A percentile compares a stretch with the other conserved stretches of the same genome.
Conservation (phyloP, 148 eudicot genomes). For the Heliamphora exappendiculata region DNA sequence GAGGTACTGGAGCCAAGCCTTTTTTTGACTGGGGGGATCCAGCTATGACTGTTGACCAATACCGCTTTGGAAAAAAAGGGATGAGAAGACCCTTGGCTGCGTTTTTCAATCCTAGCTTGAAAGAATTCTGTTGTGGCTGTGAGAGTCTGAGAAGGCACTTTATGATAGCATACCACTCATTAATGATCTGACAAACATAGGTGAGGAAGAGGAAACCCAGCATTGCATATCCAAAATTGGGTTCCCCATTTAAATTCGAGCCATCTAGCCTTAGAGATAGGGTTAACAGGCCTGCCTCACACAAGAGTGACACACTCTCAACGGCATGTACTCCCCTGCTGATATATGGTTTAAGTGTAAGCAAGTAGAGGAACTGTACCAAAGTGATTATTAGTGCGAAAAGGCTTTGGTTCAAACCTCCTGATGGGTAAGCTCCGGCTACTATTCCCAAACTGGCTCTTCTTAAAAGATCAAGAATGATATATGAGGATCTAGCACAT, state of each 20-base stretch:
- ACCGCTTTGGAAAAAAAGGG: conserved; percentile 11
- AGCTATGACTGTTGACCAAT: not conserved
- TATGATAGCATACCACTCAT: conserved; percentile 11
- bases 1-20: not conserved
- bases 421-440: conserved; percentile 15
- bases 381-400: conserved; percentile 12
- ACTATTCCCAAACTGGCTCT: conserved; percentile 13
- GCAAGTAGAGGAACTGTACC: conserved; percentile 11
- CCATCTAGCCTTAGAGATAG: conserved; percentile 1
- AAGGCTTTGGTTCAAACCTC: conserved; percentile 16
- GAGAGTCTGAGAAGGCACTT: conserved; percentile 10
- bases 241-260: conserved; percentile 2
- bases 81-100: conserved; percentile 14
- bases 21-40: not conserved
- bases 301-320: conserved; percentile 16
- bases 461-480: conserved; percentile 11
- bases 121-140: conserved; percentile 5
- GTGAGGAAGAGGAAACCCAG: conserved; percentile 14
- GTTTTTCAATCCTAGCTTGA: conserved; percentile 17
- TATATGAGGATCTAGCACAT: conserved; percentile 13
- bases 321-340: conserved; percentile 9
- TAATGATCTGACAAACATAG: conserved; percentile 10
- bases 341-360: conserved; percentile 14
- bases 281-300: conserved; percentile 13
- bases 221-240: conserved; percentile 7